phyloP scores from a whole-genome alignment of 495 filamentous ascomycete species.

The Cercophora newfieldiana region DNA sequence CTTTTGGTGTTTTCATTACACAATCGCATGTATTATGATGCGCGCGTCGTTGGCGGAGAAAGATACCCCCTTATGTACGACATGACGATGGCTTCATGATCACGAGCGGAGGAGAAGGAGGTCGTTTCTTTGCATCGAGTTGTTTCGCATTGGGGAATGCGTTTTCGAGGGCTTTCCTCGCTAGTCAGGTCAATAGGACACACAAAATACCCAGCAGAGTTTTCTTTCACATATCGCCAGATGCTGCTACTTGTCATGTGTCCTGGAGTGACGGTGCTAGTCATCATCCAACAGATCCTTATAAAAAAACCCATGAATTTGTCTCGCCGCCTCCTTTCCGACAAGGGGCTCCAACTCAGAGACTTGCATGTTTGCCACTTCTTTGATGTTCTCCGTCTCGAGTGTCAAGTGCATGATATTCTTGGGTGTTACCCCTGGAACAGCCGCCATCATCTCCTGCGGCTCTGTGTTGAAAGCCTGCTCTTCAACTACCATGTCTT shows the following conservation, averaged over 20 bases:
- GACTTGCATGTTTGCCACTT: conserved; percentile 83
- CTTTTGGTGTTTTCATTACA: neutral
- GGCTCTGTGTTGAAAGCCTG: conserved; percentile 60
- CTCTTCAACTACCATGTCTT: conserved; percentile 55
- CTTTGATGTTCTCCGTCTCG: conserved; percentile 72
- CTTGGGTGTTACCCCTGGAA: conserved; percentile 83
- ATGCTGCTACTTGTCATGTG: neutral
- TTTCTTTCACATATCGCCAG: neutral
- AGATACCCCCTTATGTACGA: conserved; percentile 1
- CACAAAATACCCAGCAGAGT: neutral
- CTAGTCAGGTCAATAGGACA: neutral
- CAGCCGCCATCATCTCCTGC: conserved; percentile 82
- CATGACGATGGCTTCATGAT: neutral
- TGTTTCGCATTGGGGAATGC: neutral
- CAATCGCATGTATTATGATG: neutral
- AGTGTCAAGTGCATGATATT: conserved; percentile 69
- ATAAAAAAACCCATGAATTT: conserved; percentile 82
- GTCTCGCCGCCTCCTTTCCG: conserved; percentile 75
- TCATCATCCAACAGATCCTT: conserved; percentile 64
- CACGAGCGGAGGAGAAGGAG: neutral
- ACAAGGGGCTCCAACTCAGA: conserved; percentile 71
- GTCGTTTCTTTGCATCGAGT: neutral
- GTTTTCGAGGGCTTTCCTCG: neutral
- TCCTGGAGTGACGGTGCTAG: neutral
- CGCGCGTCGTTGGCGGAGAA: neutral